Evolutionary conservation across 2,329 filamentous ascomycete species (phyloP).

Genomic region (Colletotrichum musicola): DNA sequence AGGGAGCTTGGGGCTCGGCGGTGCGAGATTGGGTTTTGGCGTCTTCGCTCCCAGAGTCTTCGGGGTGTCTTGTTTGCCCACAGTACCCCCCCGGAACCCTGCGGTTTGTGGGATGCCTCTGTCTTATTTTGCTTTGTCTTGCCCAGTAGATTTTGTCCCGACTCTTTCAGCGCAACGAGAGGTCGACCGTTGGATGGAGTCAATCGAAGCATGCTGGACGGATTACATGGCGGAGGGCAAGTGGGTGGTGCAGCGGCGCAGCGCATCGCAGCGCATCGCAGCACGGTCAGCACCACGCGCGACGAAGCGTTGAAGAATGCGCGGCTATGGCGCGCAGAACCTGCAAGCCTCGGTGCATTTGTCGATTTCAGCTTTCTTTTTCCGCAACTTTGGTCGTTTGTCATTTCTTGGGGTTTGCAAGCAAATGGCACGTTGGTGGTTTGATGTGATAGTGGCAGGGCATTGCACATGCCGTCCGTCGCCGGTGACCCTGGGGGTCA

Average conservation of each 20-base stretch:
- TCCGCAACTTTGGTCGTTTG: slow-evolving; percentile 5
- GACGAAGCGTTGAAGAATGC: slow-evolving; percentile 35
- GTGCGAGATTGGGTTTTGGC: slow-evolving; percentile 27
- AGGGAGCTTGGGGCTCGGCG: slow-evolving; percentile 31
- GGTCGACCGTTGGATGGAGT: slow-evolving; percentile 10
- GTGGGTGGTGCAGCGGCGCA: slow-evolving; percentile 9
- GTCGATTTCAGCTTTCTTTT: slow-evolving; percentile 27
- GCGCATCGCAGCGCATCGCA: background rate
- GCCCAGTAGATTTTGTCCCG: slow-evolving; percentile 4
- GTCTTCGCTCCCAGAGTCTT: slow-evolving; percentile 15
- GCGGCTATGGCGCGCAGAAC: slow-evolving; percentile 27
- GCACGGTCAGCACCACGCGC: background rate
- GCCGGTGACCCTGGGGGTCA: background rate
- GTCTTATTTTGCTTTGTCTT: slow-evolving; percentile 17
- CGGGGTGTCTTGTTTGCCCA: background rate
- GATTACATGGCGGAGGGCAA: slow-evolving; percentile 16
- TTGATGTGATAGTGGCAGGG: slow-evolving; percentile 32
- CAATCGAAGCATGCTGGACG: background rate
- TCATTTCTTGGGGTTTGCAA: slow-evolving; percentile 30
- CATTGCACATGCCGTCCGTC: slow-evolving; percentile 12
- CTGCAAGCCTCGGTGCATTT: slow-evolving; percentile 26
- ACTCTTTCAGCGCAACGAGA: background rate
- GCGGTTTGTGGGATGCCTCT: slow-evolving; percentile 9
- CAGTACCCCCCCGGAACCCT: slow-evolving; percentile 10
- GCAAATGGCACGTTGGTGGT: slow-evolving; percentile 14